phyloP scores from a whole-genome alignment of 768 basidiomycete species.

The Favolaschia claudopus region DNA sequence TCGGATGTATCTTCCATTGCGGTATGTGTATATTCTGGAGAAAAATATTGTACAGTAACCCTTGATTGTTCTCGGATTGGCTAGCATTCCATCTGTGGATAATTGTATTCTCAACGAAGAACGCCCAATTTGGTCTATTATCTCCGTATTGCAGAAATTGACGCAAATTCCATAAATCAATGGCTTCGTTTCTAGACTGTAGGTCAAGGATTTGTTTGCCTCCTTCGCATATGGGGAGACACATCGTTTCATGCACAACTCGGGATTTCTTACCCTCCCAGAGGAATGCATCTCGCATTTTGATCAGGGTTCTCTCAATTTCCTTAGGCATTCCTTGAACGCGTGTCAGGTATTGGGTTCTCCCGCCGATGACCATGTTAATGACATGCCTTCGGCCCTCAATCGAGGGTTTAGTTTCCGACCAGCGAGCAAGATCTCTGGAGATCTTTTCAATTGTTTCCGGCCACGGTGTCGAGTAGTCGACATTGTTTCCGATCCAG shows the following conservation, averaged over 20 bases:
- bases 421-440: not conserved
- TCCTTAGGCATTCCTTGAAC: not conserved
- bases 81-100: not conserved
- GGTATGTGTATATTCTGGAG: not conserved
- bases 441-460: not conserved
- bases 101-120: not conserved
- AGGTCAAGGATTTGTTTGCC: not conserved
- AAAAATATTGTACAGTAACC: not conserved
- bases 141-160: not conserved
- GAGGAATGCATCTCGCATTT: not conserved
- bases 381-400: constrained; percentile 19
- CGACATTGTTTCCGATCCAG: not conserved
- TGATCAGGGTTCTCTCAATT: not conserved
- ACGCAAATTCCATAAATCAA: not conserved
- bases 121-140: not conserved
- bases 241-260: not conserved
- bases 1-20: not conserved
- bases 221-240: not conserved
- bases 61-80: not conserved
- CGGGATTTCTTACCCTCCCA: constrained; percentile 1
- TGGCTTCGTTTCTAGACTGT: not conserved
- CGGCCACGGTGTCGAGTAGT: not conserved
- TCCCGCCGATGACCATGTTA: constrained; percentile 25
- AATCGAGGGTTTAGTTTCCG: constrained; percentile 6
- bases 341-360: constrained; percentile 9